Evolutionary conservation across 2,329 filamentous ascomycete genomes (phyloP).

Genomic region (Bipolaris cookei): DNA sequence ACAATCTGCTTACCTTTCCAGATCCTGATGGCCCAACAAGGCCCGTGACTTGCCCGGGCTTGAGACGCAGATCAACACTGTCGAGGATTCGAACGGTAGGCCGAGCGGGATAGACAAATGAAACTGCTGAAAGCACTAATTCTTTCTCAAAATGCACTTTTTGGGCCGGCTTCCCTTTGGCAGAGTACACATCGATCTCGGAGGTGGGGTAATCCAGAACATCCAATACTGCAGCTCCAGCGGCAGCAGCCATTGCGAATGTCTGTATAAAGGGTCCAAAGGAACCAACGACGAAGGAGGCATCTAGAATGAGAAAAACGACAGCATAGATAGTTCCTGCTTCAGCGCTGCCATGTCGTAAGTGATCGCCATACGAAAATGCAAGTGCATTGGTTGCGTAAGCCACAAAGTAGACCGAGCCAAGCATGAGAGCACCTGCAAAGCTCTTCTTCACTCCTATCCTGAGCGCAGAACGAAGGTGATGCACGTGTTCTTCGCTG

Average conservation of each 20-base stretch:
- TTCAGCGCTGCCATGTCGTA: constrained; percentile 37
- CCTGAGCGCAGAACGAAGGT: constrained; percentile 45
- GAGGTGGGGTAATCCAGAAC: constrained; percentile 52
- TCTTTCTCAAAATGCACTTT: constrained; percentile 34
- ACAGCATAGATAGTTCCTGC: constrained; percentile 67
- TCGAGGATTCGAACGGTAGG: constrained; percentile 51
- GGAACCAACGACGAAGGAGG: constrained; percentile 67
- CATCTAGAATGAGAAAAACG: constrained; percentile 68
- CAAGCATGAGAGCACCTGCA: constrained; percentile 51
- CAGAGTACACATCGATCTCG: constrained; percentile 49
- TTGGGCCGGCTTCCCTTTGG: constrained; percentile 30
- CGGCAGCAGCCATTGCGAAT: constrained; percentile 61
- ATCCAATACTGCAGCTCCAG: constrained; percentile 54
- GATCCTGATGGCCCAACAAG: constrained; percentile 55
- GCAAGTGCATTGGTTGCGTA: constrained; percentile 56
- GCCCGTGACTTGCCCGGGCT: constrained; percentile 52
- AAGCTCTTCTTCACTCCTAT: constrained; percentile 52
- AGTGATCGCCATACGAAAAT: constrained; percentile 52
- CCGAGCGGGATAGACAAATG: constrained; percentile 55
- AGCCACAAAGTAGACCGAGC: constrained; percentile 53
- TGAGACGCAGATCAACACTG: constrained; percentile 45
- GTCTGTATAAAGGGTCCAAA: constrained; percentile 68
- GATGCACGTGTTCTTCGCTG: constrained; percentile 46
- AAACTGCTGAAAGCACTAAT: constrained; percentile 48
- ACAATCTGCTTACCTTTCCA: constrained; percentile 9